Base-by-base conservation (phyloP, 306 rosid species). In the Glycine tomentella region DNA sequence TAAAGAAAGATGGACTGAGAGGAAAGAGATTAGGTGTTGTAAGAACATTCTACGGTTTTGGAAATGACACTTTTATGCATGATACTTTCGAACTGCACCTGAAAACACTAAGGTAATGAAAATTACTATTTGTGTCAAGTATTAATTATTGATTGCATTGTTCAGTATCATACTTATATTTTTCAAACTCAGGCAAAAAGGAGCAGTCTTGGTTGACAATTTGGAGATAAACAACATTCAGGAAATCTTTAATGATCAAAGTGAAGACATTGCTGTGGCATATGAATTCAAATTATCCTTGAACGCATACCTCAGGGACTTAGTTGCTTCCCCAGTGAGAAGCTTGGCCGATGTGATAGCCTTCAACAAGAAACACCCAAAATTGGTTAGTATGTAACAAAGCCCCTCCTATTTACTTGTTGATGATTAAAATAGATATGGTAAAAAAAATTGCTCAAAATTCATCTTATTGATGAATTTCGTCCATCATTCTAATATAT, bases 1-100 rank as follows among this genome's bases (percentile, higher is more conserved):
- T 90, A 48, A 88, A 51, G 57, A 55, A 70, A 56, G 79, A 84
- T 50, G 92, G 93, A 46, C 88, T 90, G 3, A 51, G 55, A 80
- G 92, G 93, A 74, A 91, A 91, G 92, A 88, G 97, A 68, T 1
- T 91, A 10, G 97, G 93, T 49, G 75, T 90, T 49, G 81, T 87
- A 42, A 85, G 87, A 69, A 1, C 0, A 2, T 89, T 59, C 81
- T 86, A 51, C 46, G 0, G 17, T 5, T 80, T 86, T 82, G 83
- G 74, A 44, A 76, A 71, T 16, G 72, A 67, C 36, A 31, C 81
- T 46, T 58, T 71, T 40, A 12, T 8, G 58, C n/a, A 44, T 45
- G 53, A 91, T 61, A 78, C 90, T 50, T 88, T 62, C 62, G 79
- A 72, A 70, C 77, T 9, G 13, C 93, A 85, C 82, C 66, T 90